These are phyloP conservation scores for Melaleuca quinquenervia DNA, from an alignment of 345 rosid species.

Conservation along the genomic window DNA sequence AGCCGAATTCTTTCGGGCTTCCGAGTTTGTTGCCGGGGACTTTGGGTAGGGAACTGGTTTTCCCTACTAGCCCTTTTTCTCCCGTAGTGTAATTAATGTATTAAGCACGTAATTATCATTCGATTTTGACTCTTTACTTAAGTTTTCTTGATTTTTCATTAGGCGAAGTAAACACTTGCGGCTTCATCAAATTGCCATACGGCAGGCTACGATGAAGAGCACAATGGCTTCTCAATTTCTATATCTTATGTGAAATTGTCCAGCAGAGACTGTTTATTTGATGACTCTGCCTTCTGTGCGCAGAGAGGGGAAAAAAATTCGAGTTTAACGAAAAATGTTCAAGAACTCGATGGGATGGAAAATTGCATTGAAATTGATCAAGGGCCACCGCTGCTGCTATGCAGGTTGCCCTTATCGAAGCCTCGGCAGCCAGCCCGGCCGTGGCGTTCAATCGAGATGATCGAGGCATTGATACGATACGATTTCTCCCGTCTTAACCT, in stretches of 20 bases:
- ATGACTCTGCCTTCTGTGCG: not conserved
- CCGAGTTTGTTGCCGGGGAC: not conserved
- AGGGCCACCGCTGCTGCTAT: not conserved
- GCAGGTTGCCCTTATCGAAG: not conserved
- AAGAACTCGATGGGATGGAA: not conserved
- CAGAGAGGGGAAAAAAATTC: not conserved
- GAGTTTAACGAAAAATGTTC: not conserved
- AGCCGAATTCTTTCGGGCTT: too few relatives aligned
- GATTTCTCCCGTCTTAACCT: too few relatives aligned
- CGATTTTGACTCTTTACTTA: not conserved
- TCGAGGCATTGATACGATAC: too few relatives aligned
- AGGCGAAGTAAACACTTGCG: not conserved
- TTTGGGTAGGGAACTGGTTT: not conserved
- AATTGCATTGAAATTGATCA: not conserved
- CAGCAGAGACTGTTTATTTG: too few relatives aligned
- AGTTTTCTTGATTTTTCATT: not conserved
- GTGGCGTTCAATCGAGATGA: accelerated
- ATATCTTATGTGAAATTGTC: too few relatives aligned
- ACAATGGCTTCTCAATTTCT: too few relatives aligned
- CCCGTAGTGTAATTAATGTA: not conserved
- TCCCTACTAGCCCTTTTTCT: not conserved
- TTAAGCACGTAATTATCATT: not conserved
- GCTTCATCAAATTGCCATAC: too few relatives aligned
- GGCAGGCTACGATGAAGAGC: too few relatives aligned
- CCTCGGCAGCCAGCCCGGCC: not conserved